Evolutionary conservation across 2,329 filamentous ascomycete genomes (phyloP).

Genomic region (Bretziella fagacearum): DNA sequence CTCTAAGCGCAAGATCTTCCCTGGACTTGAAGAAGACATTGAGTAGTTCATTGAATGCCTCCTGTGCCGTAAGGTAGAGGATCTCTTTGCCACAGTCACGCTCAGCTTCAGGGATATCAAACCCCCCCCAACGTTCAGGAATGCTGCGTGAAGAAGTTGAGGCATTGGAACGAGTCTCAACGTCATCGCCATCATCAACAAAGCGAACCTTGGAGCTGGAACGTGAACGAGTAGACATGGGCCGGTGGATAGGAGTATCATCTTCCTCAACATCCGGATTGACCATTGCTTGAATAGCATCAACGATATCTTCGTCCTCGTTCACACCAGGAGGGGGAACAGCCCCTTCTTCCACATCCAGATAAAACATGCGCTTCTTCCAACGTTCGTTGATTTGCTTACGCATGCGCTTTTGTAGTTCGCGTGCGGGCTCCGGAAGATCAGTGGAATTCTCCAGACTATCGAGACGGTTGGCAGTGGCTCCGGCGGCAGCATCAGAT

Average conservation of each 20-base stretch:
- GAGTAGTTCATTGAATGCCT: slow-evolving; percentile 83
- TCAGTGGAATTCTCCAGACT: too few species aligned
- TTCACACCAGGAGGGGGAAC: slow-evolving; percentile 32
- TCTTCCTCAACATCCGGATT: slow-evolving; percentile 13
- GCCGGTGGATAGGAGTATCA: slow-evolving; percentile 21
- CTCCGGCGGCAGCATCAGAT: not conserved
- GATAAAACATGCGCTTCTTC: slow-evolving; percentile 62
- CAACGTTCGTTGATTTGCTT: slow-evolving; percentile 51
- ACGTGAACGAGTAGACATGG: slow-evolving; percentile 39
- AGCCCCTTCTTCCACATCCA: slow-evolving; percentile 69
- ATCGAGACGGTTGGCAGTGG: too few species aligned
- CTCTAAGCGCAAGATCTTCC: slow-evolving; percentile 58
- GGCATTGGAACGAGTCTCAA: slow-evolving; percentile 52
- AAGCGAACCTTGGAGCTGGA: slow-evolving; percentile 70
- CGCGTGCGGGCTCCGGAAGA: not conserved
- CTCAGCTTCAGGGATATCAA: slow-evolving; percentile 65
- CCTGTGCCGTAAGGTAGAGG: slow-evolving; percentile 77
- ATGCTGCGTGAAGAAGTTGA: slow-evolving; percentile 57
- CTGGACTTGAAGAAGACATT: slow-evolving; percentile 69
- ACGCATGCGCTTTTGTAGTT: slow-evolving; percentile 20
- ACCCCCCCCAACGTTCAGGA: slow-evolving; percentile 61
- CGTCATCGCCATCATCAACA: slow-evolving; percentile 43
- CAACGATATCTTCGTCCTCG: slow-evolving; percentile 41
- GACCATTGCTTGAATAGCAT: slow-evolving; percentile 21
- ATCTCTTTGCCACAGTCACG: slow-evolving; percentile 74